These are phyloP conservation scores for Cucurbita pepo DNA, from an alignment of 306 rosid genomes.

Conservation along the genomic window DNA sequence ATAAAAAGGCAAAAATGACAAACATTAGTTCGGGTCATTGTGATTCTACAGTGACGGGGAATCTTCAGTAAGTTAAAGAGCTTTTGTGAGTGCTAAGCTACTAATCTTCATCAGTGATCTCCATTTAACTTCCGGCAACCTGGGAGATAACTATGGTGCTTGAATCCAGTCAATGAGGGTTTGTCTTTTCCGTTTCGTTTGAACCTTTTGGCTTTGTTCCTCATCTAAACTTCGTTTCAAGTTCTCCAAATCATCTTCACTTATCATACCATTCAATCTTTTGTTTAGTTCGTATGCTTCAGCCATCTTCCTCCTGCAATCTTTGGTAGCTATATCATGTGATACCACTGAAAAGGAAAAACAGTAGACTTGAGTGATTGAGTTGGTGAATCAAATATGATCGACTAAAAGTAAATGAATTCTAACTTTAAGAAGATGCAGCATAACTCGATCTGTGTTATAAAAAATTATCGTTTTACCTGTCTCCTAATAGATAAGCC, in stretches of 20 bases:
- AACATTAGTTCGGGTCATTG: not conserved
- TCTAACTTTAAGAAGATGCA: not conserved
- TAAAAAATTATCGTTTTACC: not conserved
- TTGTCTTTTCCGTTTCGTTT: conserved; percentile 35
- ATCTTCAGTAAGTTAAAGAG: not conserved
- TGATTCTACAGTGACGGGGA: not conserved
- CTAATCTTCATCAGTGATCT: not conserved
- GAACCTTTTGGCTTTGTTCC: conserved; percentile 16
- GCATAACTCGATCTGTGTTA: not conserved
- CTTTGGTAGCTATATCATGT: conserved; percentile 75
- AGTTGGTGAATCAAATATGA: not conserved
- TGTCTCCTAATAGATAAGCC: not conserved
- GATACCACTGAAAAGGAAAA: conserved; percentile 57
- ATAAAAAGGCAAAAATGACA: not conserved
- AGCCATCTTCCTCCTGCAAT: conserved; percentile 53
- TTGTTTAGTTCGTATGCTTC: conserved; percentile 72
- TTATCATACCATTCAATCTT: conserved; percentile 38
- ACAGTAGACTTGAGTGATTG: not conserved
- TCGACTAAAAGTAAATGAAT: not conserved
- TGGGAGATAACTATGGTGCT: not conserved
- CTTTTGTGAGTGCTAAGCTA: not conserved
- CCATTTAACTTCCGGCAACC: not conserved
- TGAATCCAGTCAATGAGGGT: conserved; percentile 18
- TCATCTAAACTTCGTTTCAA: conserved; percentile 43
- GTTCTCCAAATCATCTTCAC: conserved; percentile 45